Base-by-base conservation (phyloP, 2,329 filamentous ascomycete genomes). In the Cercospora berteroae region DNA sequence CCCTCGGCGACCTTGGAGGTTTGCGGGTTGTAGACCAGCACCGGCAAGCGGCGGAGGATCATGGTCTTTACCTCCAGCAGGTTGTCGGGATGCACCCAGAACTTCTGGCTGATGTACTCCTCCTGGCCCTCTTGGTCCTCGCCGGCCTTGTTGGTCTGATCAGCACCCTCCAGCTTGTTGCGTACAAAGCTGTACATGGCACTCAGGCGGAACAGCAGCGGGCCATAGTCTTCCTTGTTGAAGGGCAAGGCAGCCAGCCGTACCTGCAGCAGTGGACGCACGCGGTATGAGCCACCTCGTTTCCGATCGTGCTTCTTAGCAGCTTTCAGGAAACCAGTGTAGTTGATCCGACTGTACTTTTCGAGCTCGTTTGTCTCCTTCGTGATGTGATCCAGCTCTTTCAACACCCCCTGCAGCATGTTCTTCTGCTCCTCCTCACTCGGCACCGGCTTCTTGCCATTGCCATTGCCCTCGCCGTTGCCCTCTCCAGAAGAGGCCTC, bases 271-370 rank as follows among this genome's bases (percentile, higher is more conserved):
- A 98, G 89, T 29, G 95, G 94, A 25, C 93, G 89, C 73, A 98
- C 91, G 78, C 90, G 92, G 83, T 98, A 98, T 63, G 89, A 86
- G 72, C 89, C 86, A 65, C 94, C 94, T 72, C 94, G 87, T 82
- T 94, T 96, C 72, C 95, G 91, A 81, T 99, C 95, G 81, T 99
- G 95, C 83, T 99, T 99, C 88, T 99, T 99, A 65, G 93, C 93
- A 58, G 96, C 96, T 85, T 99, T 99, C 77, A 97, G 86, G 81
- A 98, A 97, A 58, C 93, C 95, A 5, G 95, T 97, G 80, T 97
- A 99, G 82, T 99, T 99, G 82, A 97, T 90, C 71, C 90, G 91
- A 80, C 93, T 95, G 82, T 95, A 99, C 79, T 92, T 95, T 81
- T 97, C 95, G 73, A 99, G 86, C 83, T 96, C 92, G 78, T 90